Percentiles rank a stretch among this genome's conserved stretches.
Conservation (phyloP, 2,329 filamentous ascomycete genomes). For the Colletotrichum siamense region DNA sequence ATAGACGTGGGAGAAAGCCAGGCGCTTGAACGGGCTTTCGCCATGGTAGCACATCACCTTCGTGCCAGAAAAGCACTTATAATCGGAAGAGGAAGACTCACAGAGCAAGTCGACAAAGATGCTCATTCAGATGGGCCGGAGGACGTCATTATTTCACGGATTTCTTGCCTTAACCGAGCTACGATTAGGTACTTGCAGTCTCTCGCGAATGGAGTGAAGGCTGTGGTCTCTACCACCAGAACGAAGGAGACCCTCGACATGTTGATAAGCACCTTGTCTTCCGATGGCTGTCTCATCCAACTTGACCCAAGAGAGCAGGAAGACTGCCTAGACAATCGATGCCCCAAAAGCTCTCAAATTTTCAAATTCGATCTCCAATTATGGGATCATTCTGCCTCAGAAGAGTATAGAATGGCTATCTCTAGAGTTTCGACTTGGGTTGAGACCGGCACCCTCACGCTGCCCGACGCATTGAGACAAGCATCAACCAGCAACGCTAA, state of each 20-base stretch:
- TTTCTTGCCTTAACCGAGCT: not conserved
- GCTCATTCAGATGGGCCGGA: not conserved
- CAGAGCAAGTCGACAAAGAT: not conserved
- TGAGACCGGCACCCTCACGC: not conserved
- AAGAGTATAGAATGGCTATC: not conserved
- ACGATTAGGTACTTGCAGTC: not conserved
- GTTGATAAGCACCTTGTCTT: not conserved
- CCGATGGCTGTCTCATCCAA: not conserved
- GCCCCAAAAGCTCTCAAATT: not conserved
- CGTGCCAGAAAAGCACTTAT: not conserved
- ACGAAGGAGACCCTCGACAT: not conserved
- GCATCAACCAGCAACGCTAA: not conserved
- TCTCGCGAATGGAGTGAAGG: not conserved
- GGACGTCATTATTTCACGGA: not conserved
- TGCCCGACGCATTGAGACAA: not conserved
- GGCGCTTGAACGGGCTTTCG: not conserved
- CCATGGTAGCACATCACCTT: not conserved
- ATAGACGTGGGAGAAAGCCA: not conserved
- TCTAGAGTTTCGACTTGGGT: not conserved
- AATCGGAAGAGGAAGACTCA: not conserved
- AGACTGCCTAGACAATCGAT: not conserved
- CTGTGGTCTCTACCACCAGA: not conserved
- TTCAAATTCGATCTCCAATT: not conserved
- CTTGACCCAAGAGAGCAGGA: not conserved
- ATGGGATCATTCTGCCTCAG: not conserved